Evolutionary conservation across 1,284 basidiomycete genomes (phyloP), one percentile per base, ranked within the genome.

Genomic region (Melanopsichium pennsylvanicum): DNA sequence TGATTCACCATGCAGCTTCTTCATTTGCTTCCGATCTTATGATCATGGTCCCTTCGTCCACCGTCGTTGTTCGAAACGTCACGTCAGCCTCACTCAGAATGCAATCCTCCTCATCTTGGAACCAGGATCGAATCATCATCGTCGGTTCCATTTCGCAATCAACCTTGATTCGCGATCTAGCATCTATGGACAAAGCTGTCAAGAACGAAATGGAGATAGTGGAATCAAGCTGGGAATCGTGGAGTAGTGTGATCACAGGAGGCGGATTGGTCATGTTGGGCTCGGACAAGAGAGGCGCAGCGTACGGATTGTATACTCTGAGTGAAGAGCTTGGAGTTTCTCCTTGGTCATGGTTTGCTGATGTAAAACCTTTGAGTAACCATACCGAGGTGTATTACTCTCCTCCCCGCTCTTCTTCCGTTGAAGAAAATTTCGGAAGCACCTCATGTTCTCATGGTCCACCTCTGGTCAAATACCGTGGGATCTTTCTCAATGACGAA

Each of bases 381-480:
- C n/a, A n/a, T n/a, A n/a, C n/a, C n/a, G n/a, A n/a, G n/a, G 32
- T 49, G 19, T 54, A 60, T 32, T 60, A 60, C 40, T 44, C 39
- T 4, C 57, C 52, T 16, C n/a, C 48, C 4, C 8, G 34, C 5
- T 26, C 40, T n/a, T 25, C 43, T 3, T 27, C 44, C 5, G 13
- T 16, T 6, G n/a, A 18, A 5, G 26, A 19, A 2, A 12, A 22
- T 9, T 60, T 60, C 18, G 58, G 58, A 0, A 35, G 40, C 0
- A 54, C 11, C 5, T 11, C 85, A 3, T 88, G 88, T 77, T 83
- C 85, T 8, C 88, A 90, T 76, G 88, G 87, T 23, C 79, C 84
- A 6, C 88, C 89, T 0, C 87, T 86, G 2, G 87, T 90, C 54
- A 87, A 89, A 74, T 89, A 88, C 69, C 85, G 88, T 32, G 88